A percentile compares a stretch with the other conserved stretches of the same genome.
Conservation (phyloP, 1,284 basidiomycete genomes). For the Phaffia rhodozyma region DNA sequence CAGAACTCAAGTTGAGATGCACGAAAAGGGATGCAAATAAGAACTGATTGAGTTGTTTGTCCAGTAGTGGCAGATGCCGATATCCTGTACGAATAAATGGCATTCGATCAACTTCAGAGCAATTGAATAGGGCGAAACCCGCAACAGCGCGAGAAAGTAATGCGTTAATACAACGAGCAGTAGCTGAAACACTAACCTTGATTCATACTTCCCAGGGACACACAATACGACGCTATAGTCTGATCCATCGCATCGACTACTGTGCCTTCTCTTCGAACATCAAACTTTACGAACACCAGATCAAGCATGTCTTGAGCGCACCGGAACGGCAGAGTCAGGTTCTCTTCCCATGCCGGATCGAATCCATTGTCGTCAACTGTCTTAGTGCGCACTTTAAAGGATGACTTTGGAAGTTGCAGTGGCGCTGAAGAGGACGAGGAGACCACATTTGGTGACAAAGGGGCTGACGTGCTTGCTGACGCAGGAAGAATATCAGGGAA, state of each 20-base stretch:
- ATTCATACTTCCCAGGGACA: conserved; percentile 52
- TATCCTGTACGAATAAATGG: conserved; percentile 46
- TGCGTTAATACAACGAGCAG: conserved; percentile 7
- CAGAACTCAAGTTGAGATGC: conserved; percentile 38
- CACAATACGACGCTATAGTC: conserved; percentile 57
- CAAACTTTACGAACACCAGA: conserved; percentile 67
- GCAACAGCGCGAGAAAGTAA: conserved; percentile 12
- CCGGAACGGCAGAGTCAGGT: conserved; percentile 55
- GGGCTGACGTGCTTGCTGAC: neutral
- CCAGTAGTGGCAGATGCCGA: conserved; percentile 73
- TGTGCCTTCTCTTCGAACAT: conserved; percentile 51
- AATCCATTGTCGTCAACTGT: conserved; percentile 72
- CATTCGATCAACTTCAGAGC: neutral
- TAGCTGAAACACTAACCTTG: conserved; percentile 44
- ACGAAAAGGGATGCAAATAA: conserved; percentile 83
- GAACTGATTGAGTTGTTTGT: conserved; percentile 65
- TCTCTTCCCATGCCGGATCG: conserved; percentile 77
- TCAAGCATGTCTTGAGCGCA: conserved; percentile 60
- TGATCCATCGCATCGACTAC: conserved; percentile 45
- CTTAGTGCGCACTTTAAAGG: conserved; percentile 46
- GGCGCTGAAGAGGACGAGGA: conserved; percentile 18
- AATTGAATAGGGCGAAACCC: conserved; percentile 7
- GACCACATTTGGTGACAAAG: conserved; percentile 19
- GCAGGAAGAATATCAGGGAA: conserved; percentile 9
- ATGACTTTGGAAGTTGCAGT: conserved; percentile 25